Evolutionary conservation across 208 protist species (phyloP), one percentile per base, ranked within the genome.

Genomic region (Trypanosoma vivax): DNA sequence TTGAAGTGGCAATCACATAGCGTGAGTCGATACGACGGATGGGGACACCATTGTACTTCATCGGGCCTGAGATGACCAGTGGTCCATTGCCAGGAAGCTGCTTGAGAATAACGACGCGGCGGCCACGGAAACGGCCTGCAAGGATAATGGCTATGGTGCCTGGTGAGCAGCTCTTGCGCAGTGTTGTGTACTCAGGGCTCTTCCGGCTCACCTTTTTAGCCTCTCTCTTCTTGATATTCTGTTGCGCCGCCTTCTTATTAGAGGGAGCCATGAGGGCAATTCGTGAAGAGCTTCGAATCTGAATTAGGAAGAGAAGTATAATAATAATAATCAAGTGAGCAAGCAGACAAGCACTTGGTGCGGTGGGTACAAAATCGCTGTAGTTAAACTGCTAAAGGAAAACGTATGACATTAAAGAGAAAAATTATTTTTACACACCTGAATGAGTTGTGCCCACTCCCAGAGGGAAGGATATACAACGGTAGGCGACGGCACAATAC

Each of bases 1-100:
- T 99, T 60, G 88, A 97, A 34, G 98, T 99, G 50, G 97, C 97
- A 54, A 99, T 98, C 61, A 99, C 83, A 76, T 98, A 99, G 54
- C 88, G 81, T 64, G 96, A 96, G 79, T 98, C 82, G 54, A 99
- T 93, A 63, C 97, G 92, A 47, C 96, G 90, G 35, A 99, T 81
- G 34, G 97, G 97, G 38, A 99, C 97, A 78, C 97, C 97, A 72
- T 98, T 99, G 68, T 98, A 61, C 75, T 91, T 93, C 73, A 88
- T 94, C 41, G 81, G 74, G 68, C 97, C 97, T 49, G 95, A 97
- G 55, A 99, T 83, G 34, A 99, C 85, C 6, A 98, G 80, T 3
- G 98, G 82, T 56, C 96, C 96, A 54, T 94, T 97, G 40, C 76
- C 28, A 29, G 85, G 68, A 47, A 99, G 87, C 82, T 99, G 92